Evolutionary conservation across 2,329 filamentous ascomycete genomes (phyloP), one percentile per base, ranked within the genome.

Genomic region (Hypoxylon sp.): DNA sequence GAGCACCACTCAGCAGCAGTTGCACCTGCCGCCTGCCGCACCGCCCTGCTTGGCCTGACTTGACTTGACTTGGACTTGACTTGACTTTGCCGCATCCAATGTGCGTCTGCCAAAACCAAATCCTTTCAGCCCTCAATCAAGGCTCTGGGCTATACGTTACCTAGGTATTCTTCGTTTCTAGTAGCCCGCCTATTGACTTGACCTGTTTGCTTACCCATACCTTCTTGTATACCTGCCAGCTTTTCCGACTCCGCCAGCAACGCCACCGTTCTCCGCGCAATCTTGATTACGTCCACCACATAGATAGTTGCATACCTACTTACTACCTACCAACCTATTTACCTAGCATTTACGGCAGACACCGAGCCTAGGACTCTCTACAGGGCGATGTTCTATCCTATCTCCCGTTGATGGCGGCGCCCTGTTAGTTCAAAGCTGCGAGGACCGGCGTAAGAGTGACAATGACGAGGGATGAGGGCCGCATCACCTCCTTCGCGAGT

Each of bases 391-490:
- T 65, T 45, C 66, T 71, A 61, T 55, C 32, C 61, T 48, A 58
- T 53, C 49, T 58, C 53, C 46, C 48, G 55, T 75, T 74, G 63
- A 76, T 74, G 73, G 74, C 73, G 72, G 52, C 69, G 63, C 67
- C 68, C 54, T 68, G 63, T 68, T 73, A 53, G 73, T 63, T n/a
- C 61, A 40, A 48, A 72, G 65, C 67, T 71, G 68, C 54, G 64
- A 71, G 72, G 68, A 69, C 68, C 59, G 67, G 67, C 61, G 66
- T 69, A 67, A 40, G 67, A 72, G 69, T 71, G 70, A 87, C 80
- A 79, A 92, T 92, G 90, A 87, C 88, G 80, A 87, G 85, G 79
- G 86, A 89, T 81, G 89, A 91, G 73, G 83, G 83, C 79, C 89
- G 88, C 80, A 86, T 90, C 84, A 89, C 85, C 81, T 89, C 88